Evolutionary conservation across 2,329 filamentous ascomycete genomes (phyloP), one percentile per base, ranked within the genome.

Genomic region (Calonectria hawksworthii): DNA sequence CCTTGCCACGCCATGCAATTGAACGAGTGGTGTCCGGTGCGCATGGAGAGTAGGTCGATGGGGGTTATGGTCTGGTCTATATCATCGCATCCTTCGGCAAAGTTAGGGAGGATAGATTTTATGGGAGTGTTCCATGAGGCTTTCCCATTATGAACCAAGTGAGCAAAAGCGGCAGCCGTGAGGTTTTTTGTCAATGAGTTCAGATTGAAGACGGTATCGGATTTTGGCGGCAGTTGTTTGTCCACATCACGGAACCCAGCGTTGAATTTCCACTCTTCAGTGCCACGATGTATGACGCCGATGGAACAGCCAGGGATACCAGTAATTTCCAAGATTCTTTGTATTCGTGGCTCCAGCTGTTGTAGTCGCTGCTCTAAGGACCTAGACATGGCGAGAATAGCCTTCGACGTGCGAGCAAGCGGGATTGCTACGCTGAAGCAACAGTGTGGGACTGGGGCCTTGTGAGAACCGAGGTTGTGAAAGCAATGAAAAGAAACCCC

Each of bases 251-350:
- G 28, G 44, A 66, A 51, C 28, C 63, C 63, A 18, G 44, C 41
- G 21, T 51, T 66, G 63, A 66, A 66, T 23, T 66, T 66, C 41
- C 38, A 66, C 4, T 51, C 28, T 21, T 66, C 63, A 28, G 51
- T 44, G 9, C 63, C 63, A 14, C 30, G 41, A 14, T 66, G 63
- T 6, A 66, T 36, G 26, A 66, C 63, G 13, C 44, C 63, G n/a
- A 66, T n/a, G 18, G 63, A 66, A 38, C 63, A 66, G 30, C 63
- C 63, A 9, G 63, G 63, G 10, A 66, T 47, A 13, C 63, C 63
- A 10, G 63, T 66, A 26, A 66, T 66, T 13, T 34, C 6, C 44
- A 51, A 36, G 44, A 66, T 47, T 18, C 21, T 16, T 3, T n/a
- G 41, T 14, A 66, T 36, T 13, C 44, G 63, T 16, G 63, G 63